phyloP scores from a whole-genome alignment of 495 filamentous ascomycete species.

The Penicillium bialowiezense region DNA sequence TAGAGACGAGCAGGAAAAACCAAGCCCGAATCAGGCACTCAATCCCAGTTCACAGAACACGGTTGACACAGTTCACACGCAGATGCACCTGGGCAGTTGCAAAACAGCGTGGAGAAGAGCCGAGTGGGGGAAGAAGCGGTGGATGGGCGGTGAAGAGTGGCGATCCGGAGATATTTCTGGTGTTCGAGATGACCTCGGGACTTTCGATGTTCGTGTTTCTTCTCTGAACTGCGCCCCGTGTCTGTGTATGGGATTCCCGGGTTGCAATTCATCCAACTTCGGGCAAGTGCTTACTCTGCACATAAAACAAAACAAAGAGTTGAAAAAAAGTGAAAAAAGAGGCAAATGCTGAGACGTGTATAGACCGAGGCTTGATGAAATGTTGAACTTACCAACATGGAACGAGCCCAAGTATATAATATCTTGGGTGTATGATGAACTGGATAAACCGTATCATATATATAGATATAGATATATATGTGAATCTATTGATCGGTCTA shows the following conservation, averaged over 20 bases:
- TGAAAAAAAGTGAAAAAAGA: not conserved
- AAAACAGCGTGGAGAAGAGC: conserved; percentile 13
- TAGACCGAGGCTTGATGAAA: no score
- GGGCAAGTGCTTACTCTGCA: not conserved
- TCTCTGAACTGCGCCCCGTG: no score
- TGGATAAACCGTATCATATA: not conserved
- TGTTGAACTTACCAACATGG: not conserved
- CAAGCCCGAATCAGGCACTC: conserved; percentile 6
- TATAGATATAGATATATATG: not conserved
- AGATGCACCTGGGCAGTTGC: not conserved
- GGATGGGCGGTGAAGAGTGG: conserved; percentile 22
- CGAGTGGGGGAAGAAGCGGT: conserved; percentile 33
- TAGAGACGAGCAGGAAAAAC: not conserved
- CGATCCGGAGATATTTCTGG: conserved; percentile 3
- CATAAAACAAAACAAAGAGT: not conserved
- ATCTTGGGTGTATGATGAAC: not conserved
- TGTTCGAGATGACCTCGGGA: not conserved
- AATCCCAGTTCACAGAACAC: not conserved
- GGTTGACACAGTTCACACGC: not conserved
- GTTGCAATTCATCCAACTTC: conserved; percentile 3
- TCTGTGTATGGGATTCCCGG: no score
- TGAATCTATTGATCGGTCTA: not conserved
- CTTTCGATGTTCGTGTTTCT: not conserved
- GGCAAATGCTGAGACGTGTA: not conserved
- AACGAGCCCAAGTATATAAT: not conserved